phyloP scores from a whole-genome alignment of 2,329 filamentous ascomycete species.

The Trichoderma sp. region DNA sequence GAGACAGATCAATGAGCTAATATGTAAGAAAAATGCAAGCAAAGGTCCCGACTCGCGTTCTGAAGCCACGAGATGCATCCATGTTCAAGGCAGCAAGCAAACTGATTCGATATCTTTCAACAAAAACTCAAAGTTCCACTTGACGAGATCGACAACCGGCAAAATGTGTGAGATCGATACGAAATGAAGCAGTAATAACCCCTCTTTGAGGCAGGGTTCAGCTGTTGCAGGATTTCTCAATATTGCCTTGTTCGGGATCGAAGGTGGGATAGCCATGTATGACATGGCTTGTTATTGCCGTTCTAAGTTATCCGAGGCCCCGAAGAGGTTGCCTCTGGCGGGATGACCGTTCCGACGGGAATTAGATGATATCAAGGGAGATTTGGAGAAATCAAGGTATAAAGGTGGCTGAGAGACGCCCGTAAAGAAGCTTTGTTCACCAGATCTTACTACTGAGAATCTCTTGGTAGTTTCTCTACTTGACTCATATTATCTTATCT shows the following conservation, averaged over 20 bases:
- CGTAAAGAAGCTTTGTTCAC: neutral
- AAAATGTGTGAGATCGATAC: neutral
- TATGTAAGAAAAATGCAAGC: neutral
- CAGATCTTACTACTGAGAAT: neutral
- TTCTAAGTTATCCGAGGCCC: neutral
- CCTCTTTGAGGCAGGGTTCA: neutral
- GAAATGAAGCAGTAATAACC: neutral
- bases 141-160: neutral
- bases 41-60: neutral
- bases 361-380: neutral
- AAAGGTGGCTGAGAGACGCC: neutral
- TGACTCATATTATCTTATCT: neutral
- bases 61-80: neutral
- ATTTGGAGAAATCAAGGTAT: neutral
- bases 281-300: neutral
- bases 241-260: neutral
- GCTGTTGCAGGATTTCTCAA: neutral
- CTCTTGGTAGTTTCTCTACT: neutral
- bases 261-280: neutral
- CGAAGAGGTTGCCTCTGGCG: neutral
- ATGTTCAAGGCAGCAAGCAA: neutral
- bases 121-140: constrained; percentile 7
- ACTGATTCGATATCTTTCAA: neutral
- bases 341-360: neutral
- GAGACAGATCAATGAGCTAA: neutral